Conservation (phyloP, 2,329 filamentous ascomycete species). For the Aspergillus costaricaensis region DNA sequence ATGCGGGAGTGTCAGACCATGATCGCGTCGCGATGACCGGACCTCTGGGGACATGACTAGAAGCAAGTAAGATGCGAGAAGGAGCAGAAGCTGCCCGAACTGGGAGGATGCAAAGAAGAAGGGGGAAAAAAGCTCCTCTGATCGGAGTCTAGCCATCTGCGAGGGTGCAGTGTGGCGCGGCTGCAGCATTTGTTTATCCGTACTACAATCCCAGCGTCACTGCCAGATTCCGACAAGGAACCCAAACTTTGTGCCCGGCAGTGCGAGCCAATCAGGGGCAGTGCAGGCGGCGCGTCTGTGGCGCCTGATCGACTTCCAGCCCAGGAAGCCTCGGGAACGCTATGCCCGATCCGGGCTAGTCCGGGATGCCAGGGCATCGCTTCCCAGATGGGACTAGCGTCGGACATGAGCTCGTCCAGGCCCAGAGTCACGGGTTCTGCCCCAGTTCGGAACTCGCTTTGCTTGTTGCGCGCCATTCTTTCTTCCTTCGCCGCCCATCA, state of each 20-base stretch:
- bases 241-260: slow-evolving; percentile 19
- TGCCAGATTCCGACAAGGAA: slow-evolving; percentile 11
- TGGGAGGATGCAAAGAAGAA: neutral
- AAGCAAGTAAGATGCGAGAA: neutral
- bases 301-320: slow-evolving; percentile 33
- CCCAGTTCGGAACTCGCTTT: slow-evolving; percentile 23
- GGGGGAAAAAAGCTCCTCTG: neutral
- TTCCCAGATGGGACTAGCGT: slow-evolving; percentile 32
- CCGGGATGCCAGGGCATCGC: slow-evolving; percentile 15
- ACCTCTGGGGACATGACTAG: neutral
- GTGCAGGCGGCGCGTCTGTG: slow-evolving; percentile 17
- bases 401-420: slow-evolving; percentile 24
- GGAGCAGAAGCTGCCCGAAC: neutral
- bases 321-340: slow-evolving; percentile 36
- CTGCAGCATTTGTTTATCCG: slow-evolving; percentile 12
- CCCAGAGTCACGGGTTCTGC: slow-evolving; percentile 40
- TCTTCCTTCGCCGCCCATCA: slow-evolving; percentile 11
- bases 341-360: slow-evolving; percentile 32
- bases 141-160: neutral
- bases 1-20: neutral
- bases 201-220: slow-evolving; percentile 13
- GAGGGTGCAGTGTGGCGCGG: neutral
- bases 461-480: slow-evolving; percentile 6
- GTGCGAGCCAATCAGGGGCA: slow-evolving; percentile 22
- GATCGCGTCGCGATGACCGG: neutral